Base-by-base conservation (phyloP, 2,329 filamentous ascomycete species). In the Pseudocercospora fijiensis region DNA sequence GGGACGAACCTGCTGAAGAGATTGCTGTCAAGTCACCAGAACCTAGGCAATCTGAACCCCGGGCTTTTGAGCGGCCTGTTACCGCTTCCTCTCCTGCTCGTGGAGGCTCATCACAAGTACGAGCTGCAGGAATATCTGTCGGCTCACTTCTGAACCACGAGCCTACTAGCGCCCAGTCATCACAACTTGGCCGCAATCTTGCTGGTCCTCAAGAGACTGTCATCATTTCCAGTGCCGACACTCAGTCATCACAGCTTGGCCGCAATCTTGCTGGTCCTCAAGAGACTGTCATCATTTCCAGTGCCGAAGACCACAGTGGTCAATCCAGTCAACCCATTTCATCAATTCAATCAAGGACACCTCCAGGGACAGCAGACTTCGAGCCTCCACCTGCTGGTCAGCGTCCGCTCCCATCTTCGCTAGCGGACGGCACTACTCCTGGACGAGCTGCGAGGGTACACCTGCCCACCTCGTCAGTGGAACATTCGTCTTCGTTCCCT, bases 321-420 rank as follows among this genome's bases (percentile, higher is more conserved):
- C 26, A 51, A 47, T 64, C 65, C n/a, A 26, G 24, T 22, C 45
- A n/a, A 10, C 47, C 53, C 4, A 51, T 58, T 9, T 61, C 28
- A 11, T 62, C 57, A 20, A 13, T 53, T 47, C 4, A 43, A 33
- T 53, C 56, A 13, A 41, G 16, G 16, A 20, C 53, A 24, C 53
- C 28, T 24, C 28, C 53, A 56, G 1, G 55, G 20, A 53, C 63
- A 58, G 63, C 65, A 43, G 61, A 69, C 49, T 66, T 60, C 37
- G 59, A 60, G 3, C 66, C 61, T 20, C 68, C 68, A n/a, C 66
- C 68, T 8, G 61, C 66, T 41, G 66, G 55, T 33, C 68, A 68
- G 45, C 61, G 55, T 20, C 66, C 61, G 11, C 57, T 43, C 8
- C 56, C 47, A 43, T 67, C 61, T 22, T 68, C 66, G 2, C 41